Percentiles rank a stretch among this genome's conserved stretches.
Evolutionary conservation across 768 basidiomycete genomes (phyloP).

Genomic region (Trametes sanguinea): DNA sequence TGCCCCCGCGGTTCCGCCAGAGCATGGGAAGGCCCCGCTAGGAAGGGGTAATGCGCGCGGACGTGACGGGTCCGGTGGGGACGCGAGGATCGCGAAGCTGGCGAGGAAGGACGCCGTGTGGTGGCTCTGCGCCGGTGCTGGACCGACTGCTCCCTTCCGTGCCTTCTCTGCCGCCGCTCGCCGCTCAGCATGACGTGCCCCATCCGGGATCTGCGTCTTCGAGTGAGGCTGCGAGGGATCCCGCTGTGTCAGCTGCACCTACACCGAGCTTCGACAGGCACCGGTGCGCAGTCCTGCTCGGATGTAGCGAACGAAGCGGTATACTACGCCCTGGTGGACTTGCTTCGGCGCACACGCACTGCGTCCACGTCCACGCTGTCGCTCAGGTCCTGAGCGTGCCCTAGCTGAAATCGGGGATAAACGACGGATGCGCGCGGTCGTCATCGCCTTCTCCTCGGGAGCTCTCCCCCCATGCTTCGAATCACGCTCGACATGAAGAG

Average conservation of each 20-base stretch:
- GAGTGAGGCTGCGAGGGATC: background rate
- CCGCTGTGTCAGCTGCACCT: background rate
- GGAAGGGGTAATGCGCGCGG: background rate
- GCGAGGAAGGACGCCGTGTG: constrained; percentile 52
- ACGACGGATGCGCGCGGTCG: background rate
- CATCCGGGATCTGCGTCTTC: background rate
- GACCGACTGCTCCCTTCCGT: constrained; percentile 37
- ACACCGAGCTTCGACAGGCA: background rate
- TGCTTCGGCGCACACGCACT: constrained; percentile 24
- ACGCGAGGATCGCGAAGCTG: constrained; percentile 40
- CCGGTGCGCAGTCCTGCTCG: background rate
- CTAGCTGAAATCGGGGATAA: background rate
- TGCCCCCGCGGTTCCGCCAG: background rate
- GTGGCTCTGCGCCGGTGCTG: constrained; percentile 51
- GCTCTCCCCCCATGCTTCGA: constrained; percentile 7
- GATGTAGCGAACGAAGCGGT: constrained; percentile 18
- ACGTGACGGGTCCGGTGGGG: background rate
- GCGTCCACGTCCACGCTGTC: background rate
- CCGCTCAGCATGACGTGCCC: background rate
- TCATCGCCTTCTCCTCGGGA: constrained; percentile 12
- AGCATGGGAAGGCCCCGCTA: constrained; percentile 6
- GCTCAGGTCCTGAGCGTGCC: too few relatives aligned
- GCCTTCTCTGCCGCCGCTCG: background rate
- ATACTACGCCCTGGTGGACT: constrained; percentile 22
- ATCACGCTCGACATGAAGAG: background rate